Base-by-base conservation (phyloP, 176 grass and related monocot species). In the Cenchrus purpureus region DNA sequence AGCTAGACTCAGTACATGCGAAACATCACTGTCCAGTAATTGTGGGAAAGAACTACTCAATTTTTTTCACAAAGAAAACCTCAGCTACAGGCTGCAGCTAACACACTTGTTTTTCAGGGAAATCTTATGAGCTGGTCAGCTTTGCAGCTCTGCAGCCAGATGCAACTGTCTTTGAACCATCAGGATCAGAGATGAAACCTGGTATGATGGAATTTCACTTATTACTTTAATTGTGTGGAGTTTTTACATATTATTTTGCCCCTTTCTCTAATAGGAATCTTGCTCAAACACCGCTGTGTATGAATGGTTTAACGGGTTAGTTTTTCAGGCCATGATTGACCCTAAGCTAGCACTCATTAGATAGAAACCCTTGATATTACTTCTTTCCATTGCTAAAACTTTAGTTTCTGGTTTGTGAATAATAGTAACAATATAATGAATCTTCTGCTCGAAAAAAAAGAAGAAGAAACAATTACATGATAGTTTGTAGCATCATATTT, bases 61-160 rank as follows among this genome's bases (percentile, higher is more conserved):
- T 4, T 43, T 77, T 25, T 61, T 10, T 10, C 14, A 74, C 4
- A 20, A 40, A 77, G 3, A 58, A 80, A 61, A 43, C 31, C 9
- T 74, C 49, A 74, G 28, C 14, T 74, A 14, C 14, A 56, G 25
- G 17, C 7, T 68, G n/a, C 71, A 65, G 63, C 10, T 76, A 17
- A 48, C 28, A 12, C 51, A 51, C 31, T 65, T 69, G 31, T 87
- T 69, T 78, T 15, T 46, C 92, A 97, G 95, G 92, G 29, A 92
- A 92, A 85, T 94, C 90, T 12, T 92, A 92, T 71, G 88, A 92
- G 50, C 63, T 97, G 12, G 81, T 86, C 46, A 97, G 90, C 70
- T 88, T 83, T 83, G 86, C 78, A 73, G 71, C 86, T 64, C 86
- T 94, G 53, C 78, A 94, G 22, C 92, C 94, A 76, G 86, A 97